Conservation (phyloP, 1,284 basidiomycete species). For the Sanghuangporus baumii region DNA sequence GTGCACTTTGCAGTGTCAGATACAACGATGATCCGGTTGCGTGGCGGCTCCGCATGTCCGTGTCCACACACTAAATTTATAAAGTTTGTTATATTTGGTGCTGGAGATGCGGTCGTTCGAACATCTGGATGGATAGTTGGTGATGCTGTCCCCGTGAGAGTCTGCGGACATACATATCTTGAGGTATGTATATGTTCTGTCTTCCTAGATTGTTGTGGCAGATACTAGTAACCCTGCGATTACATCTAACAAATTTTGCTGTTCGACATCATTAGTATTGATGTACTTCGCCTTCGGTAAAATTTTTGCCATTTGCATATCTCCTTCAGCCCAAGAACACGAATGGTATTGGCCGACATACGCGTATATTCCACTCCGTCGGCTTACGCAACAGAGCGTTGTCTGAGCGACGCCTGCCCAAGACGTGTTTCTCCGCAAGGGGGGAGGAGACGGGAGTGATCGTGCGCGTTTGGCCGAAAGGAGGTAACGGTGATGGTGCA, state of each 20-base stretch:
- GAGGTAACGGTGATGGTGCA: slow-evolving; percentile 1
- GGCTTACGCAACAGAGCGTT: too few species aligned
- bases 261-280: background rate
- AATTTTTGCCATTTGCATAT: background rate
- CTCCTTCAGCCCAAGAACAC: background rate
- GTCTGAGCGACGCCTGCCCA: background rate
- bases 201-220: background rate
- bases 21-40: too few species aligned
- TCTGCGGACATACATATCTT: background rate
- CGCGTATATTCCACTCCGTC: background rate
- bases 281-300: background rate
- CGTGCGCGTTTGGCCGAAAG: background rate
- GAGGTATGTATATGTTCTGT: background rate
- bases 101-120: too few species aligned
- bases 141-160: background rate
- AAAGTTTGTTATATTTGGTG: too few species aligned
- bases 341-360: background rate
- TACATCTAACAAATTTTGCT: background rate
- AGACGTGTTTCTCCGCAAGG: background rate
- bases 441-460: background rate
- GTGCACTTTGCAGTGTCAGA: too few species aligned
- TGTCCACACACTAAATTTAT: too few species aligned
- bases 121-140: too few species aligned
- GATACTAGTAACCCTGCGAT: background rate
- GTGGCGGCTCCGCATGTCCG: too few species aligned